Evolutionary conservation across 495 filamentous ascomycete species (phyloP), one percentile per base, ranked within the genome.

Genomic region (Tetracladium marchalianum): DNA sequence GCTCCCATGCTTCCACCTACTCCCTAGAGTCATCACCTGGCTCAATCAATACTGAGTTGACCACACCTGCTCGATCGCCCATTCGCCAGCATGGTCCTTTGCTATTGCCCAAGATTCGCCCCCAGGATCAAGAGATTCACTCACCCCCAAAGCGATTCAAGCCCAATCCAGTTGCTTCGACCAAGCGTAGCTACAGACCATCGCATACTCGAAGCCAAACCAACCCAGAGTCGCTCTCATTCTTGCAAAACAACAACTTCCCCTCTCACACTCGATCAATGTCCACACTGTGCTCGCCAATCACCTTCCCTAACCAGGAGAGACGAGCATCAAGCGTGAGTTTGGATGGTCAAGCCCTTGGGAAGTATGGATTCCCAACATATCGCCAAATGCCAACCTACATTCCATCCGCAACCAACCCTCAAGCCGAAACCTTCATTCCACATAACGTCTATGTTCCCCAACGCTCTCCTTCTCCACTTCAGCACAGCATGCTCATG

Each of bases 31-130:
- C 83, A 35, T 90, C 87, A 51, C 85, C 87, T 46, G 84, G 82
- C 63, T 54, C 63, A 9, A 47, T 58, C 39, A 70, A 76, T 66
- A 90, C 86, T 18, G 68, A 73, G 47, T 66, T 75, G 46, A 90
- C 85, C 41, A 90, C 84, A 31, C 87, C 88, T 15, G 70, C 71
- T 37, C 66, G 67, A 33, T 85, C 84, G 19, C 88, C 88, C 44
- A 78, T 89, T 54, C 73, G 82, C 18, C 81, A 88, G 32, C 78
- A 85, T 69, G 89, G 87, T 11, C 87, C 87, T 31, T 68, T 84
- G 22, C 73, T 96, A 43, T 72, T 96, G 22, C 90, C 90, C 47
- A 90, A 85, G 71, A 87, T 94, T 65, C 76, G 89, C 39, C 76
- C 77, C 49, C 87, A 93, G 62, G 89, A 94, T 66, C 82, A 90